These are phyloP conservation scores for Globisporangium canariense DNA, from an alignment of 352 stramenopile genomes.

Conservation along the genomic window DNA sequence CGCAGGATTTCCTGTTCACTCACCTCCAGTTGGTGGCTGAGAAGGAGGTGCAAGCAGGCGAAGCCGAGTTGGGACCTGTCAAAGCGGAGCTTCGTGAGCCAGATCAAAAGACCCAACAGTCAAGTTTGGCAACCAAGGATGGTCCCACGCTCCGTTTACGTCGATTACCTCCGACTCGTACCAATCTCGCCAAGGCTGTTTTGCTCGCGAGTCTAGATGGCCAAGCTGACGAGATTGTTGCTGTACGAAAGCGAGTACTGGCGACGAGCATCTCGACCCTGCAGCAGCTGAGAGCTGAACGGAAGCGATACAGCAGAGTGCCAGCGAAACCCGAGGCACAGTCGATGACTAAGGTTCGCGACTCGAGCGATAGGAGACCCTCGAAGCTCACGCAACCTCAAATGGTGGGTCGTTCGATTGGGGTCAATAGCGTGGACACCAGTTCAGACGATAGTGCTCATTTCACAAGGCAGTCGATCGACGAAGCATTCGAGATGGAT, in stretches of 20 bases:
- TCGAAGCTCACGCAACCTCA: not conserved
- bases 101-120: not conserved
- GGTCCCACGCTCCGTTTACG: no score
- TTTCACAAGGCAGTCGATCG: not conserved
- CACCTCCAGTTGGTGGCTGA: conserved; percentile 15
- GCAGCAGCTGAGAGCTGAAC: conserved; percentile 8
- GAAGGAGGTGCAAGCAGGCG: conserved; percentile 26
- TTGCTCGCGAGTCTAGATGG: not conserved
- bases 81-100: not conserved
- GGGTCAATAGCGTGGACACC: not conserved
- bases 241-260: not conserved
- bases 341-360: not conserved
- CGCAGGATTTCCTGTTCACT: conserved; percentile 17
- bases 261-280: not conserved
- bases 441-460: not conserved
- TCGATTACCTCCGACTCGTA: not conserved
- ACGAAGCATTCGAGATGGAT: not conserved
- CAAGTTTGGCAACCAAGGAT: no score
- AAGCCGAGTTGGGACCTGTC: not conserved
- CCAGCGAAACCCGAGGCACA: no score
- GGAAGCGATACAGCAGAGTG: not conserved
- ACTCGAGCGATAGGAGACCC: no score
- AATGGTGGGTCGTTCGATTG: not conserved
- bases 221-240: not conserved
- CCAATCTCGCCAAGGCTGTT: conserved; percentile 5